A percentile compares a stretch with the other conserved stretches of the same genome.
Evolutionary conservation across 169 alveolate species (phyloP).

Genomic region (Haemoproteus tartakovskyi): DNA sequence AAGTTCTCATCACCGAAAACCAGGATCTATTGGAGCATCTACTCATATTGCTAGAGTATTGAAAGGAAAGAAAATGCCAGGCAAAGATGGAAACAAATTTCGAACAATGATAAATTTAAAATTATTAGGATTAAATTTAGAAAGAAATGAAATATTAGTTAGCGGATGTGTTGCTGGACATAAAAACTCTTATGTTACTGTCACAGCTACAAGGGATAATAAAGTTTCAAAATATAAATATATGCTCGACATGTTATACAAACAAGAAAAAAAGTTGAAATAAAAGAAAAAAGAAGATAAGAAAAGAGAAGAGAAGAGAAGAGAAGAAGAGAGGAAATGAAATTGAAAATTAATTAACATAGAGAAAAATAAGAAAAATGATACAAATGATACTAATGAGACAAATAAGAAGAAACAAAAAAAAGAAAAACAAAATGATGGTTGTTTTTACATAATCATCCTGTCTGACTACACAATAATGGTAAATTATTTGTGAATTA

Average conservation of each 20-base stretch:
- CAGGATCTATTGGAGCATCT: constrained; percentile 92
- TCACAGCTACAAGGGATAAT: constrained; percentile 72
- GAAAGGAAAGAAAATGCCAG: constrained; percentile 94
- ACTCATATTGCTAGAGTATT: constrained; percentile 92
- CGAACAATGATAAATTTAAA: constrained; percentile 80
- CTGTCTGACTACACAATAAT: too few relatives aligned
- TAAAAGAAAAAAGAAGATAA: too few relatives aligned
- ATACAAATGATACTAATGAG: too few relatives aligned
- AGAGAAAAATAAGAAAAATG: too few relatives aligned
- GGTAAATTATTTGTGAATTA: too few relatives aligned
- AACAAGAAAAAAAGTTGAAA: constrained; percentile 53
- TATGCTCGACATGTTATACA: constrained; percentile 47
- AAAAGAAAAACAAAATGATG: too few relatives aligned
- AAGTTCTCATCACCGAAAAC: constrained; percentile 88
- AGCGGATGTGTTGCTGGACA: constrained; percentile 94
- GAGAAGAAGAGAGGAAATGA: too few relatives aligned
- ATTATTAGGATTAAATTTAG: constrained; percentile 89
- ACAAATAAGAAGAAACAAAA: too few relatives aligned
- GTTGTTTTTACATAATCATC: too few relatives aligned
- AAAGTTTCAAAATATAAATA: constrained; percentile 55
- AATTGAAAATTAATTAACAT: too few relatives aligned
- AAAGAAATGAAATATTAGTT: constrained; percentile 83
- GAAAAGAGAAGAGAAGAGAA: too few relatives aligned
- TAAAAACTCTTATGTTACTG: constrained; percentile 82
- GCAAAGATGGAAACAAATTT: constrained; percentile 85